Conservation (phyloP, 305 asterid genomes). For the Fraxinus velutina region DNA sequence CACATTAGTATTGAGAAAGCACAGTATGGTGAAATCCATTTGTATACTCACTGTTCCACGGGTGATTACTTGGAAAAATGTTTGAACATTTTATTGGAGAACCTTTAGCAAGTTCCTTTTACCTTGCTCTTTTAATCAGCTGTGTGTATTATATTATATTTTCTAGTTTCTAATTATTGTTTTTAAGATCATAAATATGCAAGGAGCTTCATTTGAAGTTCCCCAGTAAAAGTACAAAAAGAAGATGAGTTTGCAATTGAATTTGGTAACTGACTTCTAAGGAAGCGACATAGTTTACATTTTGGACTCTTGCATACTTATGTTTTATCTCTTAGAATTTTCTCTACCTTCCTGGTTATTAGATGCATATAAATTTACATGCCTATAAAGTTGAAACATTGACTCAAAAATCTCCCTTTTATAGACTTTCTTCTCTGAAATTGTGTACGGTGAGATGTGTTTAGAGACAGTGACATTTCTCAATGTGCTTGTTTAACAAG, state of each 20-base stretch:
- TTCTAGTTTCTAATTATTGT: neutral
- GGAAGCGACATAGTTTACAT: neutral
- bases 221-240: neutral
- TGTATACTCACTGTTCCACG: neutral
- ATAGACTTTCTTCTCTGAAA: neutral
- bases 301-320: neutral
- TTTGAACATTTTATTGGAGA: neutral
- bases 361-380: neutral
- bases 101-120: neutral
- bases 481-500: neutral
- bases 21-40: neutral
- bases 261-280: neutral
- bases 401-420: neutral
- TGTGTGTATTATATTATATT: neutral
- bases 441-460: neutral
- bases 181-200: neutral
- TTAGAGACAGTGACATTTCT: neutral
- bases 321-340: neutral
- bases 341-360: neutral
- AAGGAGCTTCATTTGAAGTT: neutral
- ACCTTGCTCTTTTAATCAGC: neutral
- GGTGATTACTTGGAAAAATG: neutral
- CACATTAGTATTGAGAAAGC: neutral
- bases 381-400: neutral
- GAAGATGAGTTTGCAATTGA: neutral